Base-by-base conservation (phyloP, 768 basidiomycete genomes). In the Kockovaella imperatae region DNA sequence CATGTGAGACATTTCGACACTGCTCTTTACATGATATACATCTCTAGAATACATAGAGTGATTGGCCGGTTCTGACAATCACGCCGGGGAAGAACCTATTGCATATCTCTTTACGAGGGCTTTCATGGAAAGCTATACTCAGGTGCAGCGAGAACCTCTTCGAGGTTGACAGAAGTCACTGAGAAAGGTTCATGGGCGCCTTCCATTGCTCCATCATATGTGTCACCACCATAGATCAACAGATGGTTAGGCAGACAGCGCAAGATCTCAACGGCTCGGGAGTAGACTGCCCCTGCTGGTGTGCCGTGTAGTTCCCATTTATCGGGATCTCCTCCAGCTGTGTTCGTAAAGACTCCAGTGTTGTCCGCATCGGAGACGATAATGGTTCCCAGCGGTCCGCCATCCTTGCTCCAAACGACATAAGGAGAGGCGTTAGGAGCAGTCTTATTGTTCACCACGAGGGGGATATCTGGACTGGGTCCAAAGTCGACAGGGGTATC, bases 381-480 rank as follows among this genome's bases (percentile, higher is more conserved):
- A 3, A 58, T 18, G 4, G 56, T 54, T 1, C 56, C 56, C 17
- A 48, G 44, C 1, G 14, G 17, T 24, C 41, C 42, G n/a, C 53
- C 56, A 5, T 40, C 49, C 1, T 43, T 32, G 28, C 52, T 58
- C 47, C 47, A 58, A 23, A 58, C 49, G 42, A 51, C 44, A 36
- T 42, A 46, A 23, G 56, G 56, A 11, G 52, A 47, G 15, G 42
- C 34, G 14, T 28, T 30, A 17, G 56, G 56, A 13, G 49, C 41
- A 15, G 46, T 44, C 13, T 53, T 53, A 26, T 52, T 50, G 20
- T 41, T 32, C 1, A 49, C 31, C 25, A 29, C 23, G 18, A 58
- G 28, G 5, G 40, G 43, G 20, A 28, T 20, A 41, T 49, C 52
- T 3, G 29, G 23, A n/a, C 39, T 42, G n/a, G 29, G 5, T 25